Evolutionary conservation across 768 basidiomycete genomes (phyloP), one percentile per base, ranked within the genome.

Genomic region (Serpula lacrymans): DNA sequence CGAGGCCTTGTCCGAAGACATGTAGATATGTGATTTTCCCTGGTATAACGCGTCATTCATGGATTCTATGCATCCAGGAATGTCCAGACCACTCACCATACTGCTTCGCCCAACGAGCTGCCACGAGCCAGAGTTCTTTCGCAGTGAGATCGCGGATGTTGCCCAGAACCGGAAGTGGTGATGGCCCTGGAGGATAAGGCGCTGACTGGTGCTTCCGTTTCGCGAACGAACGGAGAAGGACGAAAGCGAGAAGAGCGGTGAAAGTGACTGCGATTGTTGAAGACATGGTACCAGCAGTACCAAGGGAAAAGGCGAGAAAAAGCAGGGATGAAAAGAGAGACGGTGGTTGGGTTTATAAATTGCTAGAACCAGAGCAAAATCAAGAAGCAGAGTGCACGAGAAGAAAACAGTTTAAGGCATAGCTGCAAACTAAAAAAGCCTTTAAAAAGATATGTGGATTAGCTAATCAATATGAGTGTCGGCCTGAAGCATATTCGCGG

Each of bases 1-100:
- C 66, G 24, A 89, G 72, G 2, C 76, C 73, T 45, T 84, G 77
- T 0, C 84, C 82, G 34, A 83, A 68, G 17, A 84, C 60, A 48
- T 81, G 78, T 25, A 87, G 58, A 52, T 84, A 80, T 1, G 79
- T 76, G 50, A 87, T 63, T 34, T 73, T 75, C 34, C 86, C 85
- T 82, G 49, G 34, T 25, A 42, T 29, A 12, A 35, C 49, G 38
- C 28, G 13, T 22, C 21, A 28, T 6, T 14, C 31, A 28, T 22
- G 5, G 14, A 13, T 21, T 9, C 12, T n/a, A n/a, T 1, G 23
- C 12, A 26, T 16, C 18, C 3, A 8, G 25, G 12, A 21, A 8
- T n/a, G 20, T 32, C 24, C 33, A 6, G n/a, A 8, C 21, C 6
- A 60, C 76, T 47, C 37, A 84, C 84, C 84, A 45, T 80, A 84